Evolutionary conservation across 202 grass and related monocot genomes (phyloP), one percentile per base, ranked within the genome.

Genomic region (Schoenoplectus tabernaemontani): DNA sequence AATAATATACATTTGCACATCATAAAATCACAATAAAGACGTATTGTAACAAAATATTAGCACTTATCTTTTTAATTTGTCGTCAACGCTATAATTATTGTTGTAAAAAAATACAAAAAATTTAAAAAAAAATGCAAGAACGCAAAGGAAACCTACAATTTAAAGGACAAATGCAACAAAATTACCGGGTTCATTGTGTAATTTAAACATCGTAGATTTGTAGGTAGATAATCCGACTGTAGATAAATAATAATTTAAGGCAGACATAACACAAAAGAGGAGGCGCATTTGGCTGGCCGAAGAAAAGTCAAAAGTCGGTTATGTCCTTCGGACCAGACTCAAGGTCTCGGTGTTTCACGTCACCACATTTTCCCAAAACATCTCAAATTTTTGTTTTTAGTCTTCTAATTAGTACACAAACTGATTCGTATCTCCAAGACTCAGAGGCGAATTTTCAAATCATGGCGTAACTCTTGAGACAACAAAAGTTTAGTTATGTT

Each of bases 251-350:
- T 8, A 75, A 20, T 56, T 33, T 53, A 75, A 75, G 56, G 44
- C 13, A 75, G 78, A 66, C 78, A 80, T 64, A 28, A 28, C 42
- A 42, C 78, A 80, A 66, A 80, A 80, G 15, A 80, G 3, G 61
- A 24, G 57, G 57, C 58, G 78, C 78, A 80, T 80, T 80, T 37
- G 23, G 77, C 77, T 43, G 57, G 20, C 59, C 57, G 41, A 59
- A 62, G 69, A 22, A 80, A 80, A 80, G 58, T 80, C 77, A 80
- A 80, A 80, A 64, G 59, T 62, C 59, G 37, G 77, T 64, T 64
- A 11, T 42, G 36, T 8, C 34, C 9, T 6, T 77, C 50, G 51
- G 48, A 77, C 77, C 56, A 79, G 22, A 73, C 69, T 44, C 13
- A 53, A 34, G 15, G 70, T 16, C 70, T 30, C 42, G 67, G 67